Conservation (phyloP, 108 stramenopile species). For the Epithemia pelagica region DNA sequence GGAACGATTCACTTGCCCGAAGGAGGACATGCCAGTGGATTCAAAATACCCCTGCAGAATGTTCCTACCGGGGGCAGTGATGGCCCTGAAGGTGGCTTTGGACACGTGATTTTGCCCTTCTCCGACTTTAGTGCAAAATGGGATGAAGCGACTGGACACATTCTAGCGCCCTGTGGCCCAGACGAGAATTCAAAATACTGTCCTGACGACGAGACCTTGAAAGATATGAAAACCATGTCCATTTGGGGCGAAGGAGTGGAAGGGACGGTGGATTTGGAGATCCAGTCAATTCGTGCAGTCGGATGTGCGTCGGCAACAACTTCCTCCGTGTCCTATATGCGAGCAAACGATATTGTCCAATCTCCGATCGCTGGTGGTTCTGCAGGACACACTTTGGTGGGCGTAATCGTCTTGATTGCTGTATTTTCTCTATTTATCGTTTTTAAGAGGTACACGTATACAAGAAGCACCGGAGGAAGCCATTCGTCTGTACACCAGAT, state of each 20-base stretch:
- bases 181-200: slow-evolving; percentile 26
- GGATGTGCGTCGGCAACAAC: slow-evolving; percentile 32
- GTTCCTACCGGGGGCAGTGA: slow-evolving; percentile 7
- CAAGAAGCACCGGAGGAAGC: too few species aligned
- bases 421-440: too few species aligned
- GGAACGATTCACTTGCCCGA: slow-evolving; percentile 29
- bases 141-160: slow-evolving; percentile 42
- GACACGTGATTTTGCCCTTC: slow-evolving; percentile 20
- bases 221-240: slow-evolving; percentile 35
- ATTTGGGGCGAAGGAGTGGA: slow-evolving; percentile 51
- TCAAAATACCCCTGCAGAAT: slow-evolving; percentile 23
- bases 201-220: slow-evolving; percentile 18
- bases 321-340: too few species aligned
- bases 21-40: slow-evolving; percentile 31
- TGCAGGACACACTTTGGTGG: too few species aligned
- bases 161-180: slow-evolving; percentile 16
- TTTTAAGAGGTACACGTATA: too few species aligned
- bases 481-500: too few species aligned
- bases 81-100: slow-evolving; percentile 8
- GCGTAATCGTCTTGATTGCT: too few species aligned
- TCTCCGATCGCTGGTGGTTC: too few species aligned
- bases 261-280: slow-evolving; percentile 28
- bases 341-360: too few species aligned
- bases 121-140: slow-evolving; percentile 25
- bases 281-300: slow-evolving; percentile 24